Evolutionary conservation across 768 basidiomycete species (phyloP).

Genomic region (Dioszegia hungarica): DNA sequence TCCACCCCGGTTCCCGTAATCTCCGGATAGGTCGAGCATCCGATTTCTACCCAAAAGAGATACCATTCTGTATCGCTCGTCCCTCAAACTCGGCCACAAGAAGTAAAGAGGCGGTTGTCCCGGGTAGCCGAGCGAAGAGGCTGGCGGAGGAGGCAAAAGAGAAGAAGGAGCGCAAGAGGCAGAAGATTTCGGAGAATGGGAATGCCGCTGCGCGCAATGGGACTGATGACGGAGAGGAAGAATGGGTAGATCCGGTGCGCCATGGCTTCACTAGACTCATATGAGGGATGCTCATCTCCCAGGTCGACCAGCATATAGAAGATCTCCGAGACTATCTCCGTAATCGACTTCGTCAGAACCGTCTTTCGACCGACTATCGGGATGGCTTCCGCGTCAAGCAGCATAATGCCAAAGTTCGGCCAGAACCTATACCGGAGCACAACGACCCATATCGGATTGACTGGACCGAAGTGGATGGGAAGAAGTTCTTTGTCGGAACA

Average conservation of each 20-base stretch:
- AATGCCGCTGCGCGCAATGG: slow-evolving; percentile 8
- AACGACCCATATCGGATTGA: slow-evolving; percentile 79
- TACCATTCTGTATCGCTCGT: slow-evolving; percentile 46
- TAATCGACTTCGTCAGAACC: slow-evolving; percentile 52
- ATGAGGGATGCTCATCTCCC: not conserved
- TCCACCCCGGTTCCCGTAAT: slow-evolving; percentile 51
- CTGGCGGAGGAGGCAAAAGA: slow-evolving; percentile 13
- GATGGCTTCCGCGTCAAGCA: slow-evolving; percentile 32
- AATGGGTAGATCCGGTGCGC: slow-evolving; percentile 23
- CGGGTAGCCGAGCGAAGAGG: slow-evolving; percentile 25
- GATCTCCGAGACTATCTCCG: slow-evolving; percentile 49
- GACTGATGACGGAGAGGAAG: slow-evolving; percentile 11
- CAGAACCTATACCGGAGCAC: slow-evolving; percentile 76
- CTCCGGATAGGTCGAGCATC: slow-evolving; percentile 49
- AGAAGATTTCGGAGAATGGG: slow-evolving; percentile 14
- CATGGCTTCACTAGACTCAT: not conserved
- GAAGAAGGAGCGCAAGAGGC: slow-evolving; percentile 16
- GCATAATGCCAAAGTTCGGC: slow-evolving; percentile 77
- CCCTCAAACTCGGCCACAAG: slow-evolving; percentile 9
- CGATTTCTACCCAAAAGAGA: slow-evolving; percentile 47
- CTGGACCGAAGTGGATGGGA: slow-evolving; percentile 73
- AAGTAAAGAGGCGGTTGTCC: slow-evolving; percentile 18
- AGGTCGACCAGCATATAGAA: slow-evolving; percentile 66
- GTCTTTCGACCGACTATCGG: slow-evolving; percentile 53
- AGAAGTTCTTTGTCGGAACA: slow-evolving; percentile 22